phyloP scores from a whole-genome alignment of 345 rosid species.

The Bruguiera sexangula region DNA sequence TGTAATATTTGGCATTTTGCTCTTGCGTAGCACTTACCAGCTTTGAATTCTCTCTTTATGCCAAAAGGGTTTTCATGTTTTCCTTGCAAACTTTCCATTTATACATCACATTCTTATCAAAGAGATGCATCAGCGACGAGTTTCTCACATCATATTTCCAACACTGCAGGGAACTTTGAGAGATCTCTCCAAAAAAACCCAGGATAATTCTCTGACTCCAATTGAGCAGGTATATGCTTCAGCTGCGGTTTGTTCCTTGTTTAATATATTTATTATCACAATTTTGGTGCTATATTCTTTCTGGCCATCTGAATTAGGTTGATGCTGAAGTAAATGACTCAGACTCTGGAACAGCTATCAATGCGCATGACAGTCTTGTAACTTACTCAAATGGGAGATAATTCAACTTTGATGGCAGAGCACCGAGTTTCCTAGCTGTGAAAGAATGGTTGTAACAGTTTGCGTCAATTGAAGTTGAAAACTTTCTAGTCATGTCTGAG shows the following conservation, averaged over 20 bases:
- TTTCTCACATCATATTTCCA: neutral
- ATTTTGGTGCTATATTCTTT: neutral
- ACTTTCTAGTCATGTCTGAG: conserved; percentile 22
- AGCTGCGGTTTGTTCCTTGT: neutral
- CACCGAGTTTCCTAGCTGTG: conserved; percentile 14
- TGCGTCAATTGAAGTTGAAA: conserved; percentile 19
- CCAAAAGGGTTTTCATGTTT: neutral
- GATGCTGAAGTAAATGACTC: conserved; percentile 50
- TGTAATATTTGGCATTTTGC: neutral
- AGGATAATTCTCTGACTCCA: conserved; percentile 43
- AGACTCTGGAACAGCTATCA: conserved; percentile 37
- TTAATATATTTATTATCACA: neutral
- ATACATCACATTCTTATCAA: neutral
- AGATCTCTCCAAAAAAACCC: conserved; percentile 59
- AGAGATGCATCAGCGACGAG: neutral
- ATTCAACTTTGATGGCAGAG: conserved; percentile 36
- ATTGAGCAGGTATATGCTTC: conserved; percentile 41
- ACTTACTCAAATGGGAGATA: conserved; percentile 45
- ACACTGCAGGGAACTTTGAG: conserved; percentile 58
- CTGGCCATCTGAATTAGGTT: conserved; percentile 29
- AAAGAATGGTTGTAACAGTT: conserved; percentile 3
- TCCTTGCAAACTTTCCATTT: neutral
- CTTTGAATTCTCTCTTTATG: neutral
- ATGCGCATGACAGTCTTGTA: conserved; percentile 37
- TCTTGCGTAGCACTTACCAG: neutral